These are phyloP conservation scores for Fraxinus ornus DNA, from an alignment of 305 asterid species.

Conservation along the genomic window DNA sequence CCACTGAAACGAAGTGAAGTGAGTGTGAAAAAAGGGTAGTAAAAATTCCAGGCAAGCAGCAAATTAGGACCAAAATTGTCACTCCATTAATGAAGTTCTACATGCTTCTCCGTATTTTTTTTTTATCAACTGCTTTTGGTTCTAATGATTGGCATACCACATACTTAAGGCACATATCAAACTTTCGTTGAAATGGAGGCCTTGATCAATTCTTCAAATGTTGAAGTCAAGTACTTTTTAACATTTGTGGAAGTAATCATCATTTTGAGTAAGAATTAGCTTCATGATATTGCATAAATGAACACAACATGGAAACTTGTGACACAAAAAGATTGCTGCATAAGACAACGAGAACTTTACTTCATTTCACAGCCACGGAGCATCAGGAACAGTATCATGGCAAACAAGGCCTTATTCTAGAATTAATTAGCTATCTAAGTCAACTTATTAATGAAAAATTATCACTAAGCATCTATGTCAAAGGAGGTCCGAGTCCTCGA, in stretches of 20 bases:
- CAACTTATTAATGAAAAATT: neutral
- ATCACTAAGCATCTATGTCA: neutral
- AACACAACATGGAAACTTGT: neutral
- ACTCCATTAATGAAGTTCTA: neutral
- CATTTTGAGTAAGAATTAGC: neutral
- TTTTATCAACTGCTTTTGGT: neutral
- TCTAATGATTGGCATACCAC: neutral
- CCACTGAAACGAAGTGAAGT: constrained; percentile 42
- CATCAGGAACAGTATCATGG: neutral
- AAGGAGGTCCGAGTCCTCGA: neutral
- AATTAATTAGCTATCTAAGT: neutral
- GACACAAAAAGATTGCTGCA: neutral
- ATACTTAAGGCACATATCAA: neutral
- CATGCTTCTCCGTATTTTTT: neutral
- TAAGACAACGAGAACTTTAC: neutral
- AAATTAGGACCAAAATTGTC: neutral
- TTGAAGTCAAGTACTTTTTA: neutral
- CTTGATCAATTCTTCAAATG: neutral
- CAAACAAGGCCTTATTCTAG: neutral
- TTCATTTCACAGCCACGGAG: neutral
- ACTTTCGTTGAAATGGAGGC: neutral
- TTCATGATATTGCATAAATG: neutral
- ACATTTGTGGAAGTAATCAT: neutral
- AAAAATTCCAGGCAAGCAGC: neutral
- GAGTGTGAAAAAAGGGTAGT: neutral